Base-by-base conservation (phyloP, 2,329 filamentous ascomycete genomes). In the Calonectria leucothoes region DNA sequence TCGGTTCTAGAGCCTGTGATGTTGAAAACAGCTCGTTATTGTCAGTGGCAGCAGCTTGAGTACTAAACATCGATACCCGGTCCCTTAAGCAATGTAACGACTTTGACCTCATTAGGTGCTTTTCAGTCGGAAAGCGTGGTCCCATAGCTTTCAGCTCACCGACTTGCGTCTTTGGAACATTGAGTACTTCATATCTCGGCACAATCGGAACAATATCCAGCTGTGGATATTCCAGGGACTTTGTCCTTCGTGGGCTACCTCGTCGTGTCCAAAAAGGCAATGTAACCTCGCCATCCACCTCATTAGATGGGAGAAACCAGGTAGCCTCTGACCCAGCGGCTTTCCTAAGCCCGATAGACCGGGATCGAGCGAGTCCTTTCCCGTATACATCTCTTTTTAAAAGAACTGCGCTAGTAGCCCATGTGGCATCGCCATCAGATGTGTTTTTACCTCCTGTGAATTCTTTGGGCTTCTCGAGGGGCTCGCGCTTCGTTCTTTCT, bases 261-360 rank as follows among this genome's bases (percentile, higher is more conserved):
- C 70, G 49, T n/a, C 27, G 59, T 23, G 42, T 57, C 27, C 45
- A 23, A 33, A 69, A 6, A n/a, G n/a, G 42, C 10, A 35, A 52
- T n/a, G 39, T 68, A 12, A 42, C 69, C 33, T 48, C 42, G 15
- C 39, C 51, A n/a, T 57, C 20, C 3, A 11, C 23, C 39, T 20
- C 73, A 51, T n/a, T 71, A n/a, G 25, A 45, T 20, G 33, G 70
- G 63, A 25, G 69, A 67, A 55, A 66, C 59, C 20, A 69, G 14
- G 37, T 59, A 8, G 80, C 57, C 20, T 75, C 79, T 12, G 76
- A 77, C 65, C 75, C 80, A 7, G 81, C 63, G 10, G 77, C 81
- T 55, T 81, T 79, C 23, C 84, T 76, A 14, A 86, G 67, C 57
- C 77, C 82, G 15, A 76, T 76, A 2, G 83, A 79, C 20, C 84